Base-by-base conservation (phyloP, 2,329 filamentous ascomycete species). In the Paecilomyces sp. region DNA sequence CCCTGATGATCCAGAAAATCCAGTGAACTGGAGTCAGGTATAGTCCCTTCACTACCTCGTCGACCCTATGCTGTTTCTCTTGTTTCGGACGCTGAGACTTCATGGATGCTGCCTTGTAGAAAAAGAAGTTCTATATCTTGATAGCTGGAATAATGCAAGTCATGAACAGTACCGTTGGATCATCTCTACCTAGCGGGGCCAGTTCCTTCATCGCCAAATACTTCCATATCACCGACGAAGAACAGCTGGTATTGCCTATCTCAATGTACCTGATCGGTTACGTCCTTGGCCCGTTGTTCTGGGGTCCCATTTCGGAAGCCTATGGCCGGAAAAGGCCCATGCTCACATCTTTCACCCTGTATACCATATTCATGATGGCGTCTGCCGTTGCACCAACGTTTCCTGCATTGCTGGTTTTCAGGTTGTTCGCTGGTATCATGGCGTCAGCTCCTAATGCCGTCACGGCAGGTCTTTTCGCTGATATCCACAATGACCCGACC, bases 341-440 rank as follows among this genome's bases (percentile, higher is more conserved):
- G 63, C 71, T 86, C 0, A 72, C 70, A 1, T 80, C 83, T 0
- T 86, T 85, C 63, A n/a, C 72, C 12, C 63, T 73, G 1, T 79
- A 76, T 58, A 77, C 70, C 56, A 62, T 74, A 2, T 80, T 76
- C 65, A 79, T 73, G 15, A 67, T 79, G 58, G 77, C 70, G 2
- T 80, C 76, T 57, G 79, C 79, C 0, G 59, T 81, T 8, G 73
- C 76, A 0, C 72, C 75, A 1, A 77, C 68, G 7, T 82, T 74
- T 70, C 62, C 70, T 0, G 70, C 73, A 1, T 63, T 79, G 18
- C 63, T 79, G 18, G 66, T 79, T 2, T 80, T 82, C 57, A 72
- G 80, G n/a, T 69, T 82, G 6, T 53, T 82, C 2, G 69, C 71
- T 25, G 79, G 80, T 0, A 72, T 77, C 55, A 70, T 70, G n/a